A percentile compares a stretch with the other conserved stretches of the same genome.
These are phyloP conservation scores for Chaetomium tenue DNA, from an alignment of 495 filamentous ascomycete species.

Conservation along the genomic window DNA sequence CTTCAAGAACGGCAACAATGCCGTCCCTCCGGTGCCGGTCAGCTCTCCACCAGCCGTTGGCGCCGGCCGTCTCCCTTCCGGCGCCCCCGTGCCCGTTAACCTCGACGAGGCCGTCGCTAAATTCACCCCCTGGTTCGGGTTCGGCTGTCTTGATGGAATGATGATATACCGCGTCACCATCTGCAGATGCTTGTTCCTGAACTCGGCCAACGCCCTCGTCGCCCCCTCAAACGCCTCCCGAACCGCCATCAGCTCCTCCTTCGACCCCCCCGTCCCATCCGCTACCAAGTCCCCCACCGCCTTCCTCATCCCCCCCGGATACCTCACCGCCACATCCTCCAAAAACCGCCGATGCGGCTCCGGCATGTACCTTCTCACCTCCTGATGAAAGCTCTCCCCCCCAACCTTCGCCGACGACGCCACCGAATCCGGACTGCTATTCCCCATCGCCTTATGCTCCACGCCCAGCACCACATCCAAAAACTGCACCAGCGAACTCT, in stretches of 20 bases:
- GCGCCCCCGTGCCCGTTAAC: conserved; percentile 25
- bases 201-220: conserved; percentile 72
- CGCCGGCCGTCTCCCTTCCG: not conserved
- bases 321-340: conserved; percentile 63
- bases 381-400: conserved; percentile 85
- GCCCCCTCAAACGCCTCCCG: conserved; percentile 74
- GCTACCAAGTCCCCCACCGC: conserved; percentile 20
- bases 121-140: conserved; percentile 43
- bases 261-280: conserved; percentile 56
- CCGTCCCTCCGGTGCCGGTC: conserved; percentile 84
- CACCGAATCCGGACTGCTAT: conserved; percentile 66
- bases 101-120: conserved; percentile 57
- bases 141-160: conserved; percentile 51
- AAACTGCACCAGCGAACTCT: conserved; percentile 92
- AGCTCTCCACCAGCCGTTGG: conserved; percentile 52
- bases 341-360: conserved; percentile 79
- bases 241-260: conserved; percentile 55
- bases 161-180: conserved; percentile 95
- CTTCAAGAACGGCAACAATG: conserved; percentile 85
- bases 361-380: conserved; percentile 93
- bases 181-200: conserved; percentile 87
- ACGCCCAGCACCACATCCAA: conserved; percentile 90
- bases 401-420: conserved; percentile 53
- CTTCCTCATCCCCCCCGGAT: conserved; percentile 22
- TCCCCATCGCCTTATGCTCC: conserved; percentile 76